These are phyloP conservation scores for Akanthomyces uredinophilus DNA, from an alignment of 2,329 filamentous ascomycete genomes.

Conservation along the genomic window DNA sequence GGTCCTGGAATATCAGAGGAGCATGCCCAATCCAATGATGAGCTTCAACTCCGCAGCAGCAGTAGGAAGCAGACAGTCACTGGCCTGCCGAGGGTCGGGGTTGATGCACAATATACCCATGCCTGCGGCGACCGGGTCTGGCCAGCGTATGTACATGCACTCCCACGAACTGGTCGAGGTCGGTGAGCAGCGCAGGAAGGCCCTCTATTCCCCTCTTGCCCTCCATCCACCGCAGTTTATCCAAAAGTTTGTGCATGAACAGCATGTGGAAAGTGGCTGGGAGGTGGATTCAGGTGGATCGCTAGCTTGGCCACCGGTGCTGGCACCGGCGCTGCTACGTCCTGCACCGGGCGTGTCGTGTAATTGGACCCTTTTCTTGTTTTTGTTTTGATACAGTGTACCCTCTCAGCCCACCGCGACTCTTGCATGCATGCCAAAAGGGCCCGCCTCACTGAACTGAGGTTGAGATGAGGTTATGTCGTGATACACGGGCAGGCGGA, in stretches of 20 bases:
- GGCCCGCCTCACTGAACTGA: constrained; percentile 1
- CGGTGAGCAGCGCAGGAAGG: constrained; percentile 4
- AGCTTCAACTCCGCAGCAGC: neutral
- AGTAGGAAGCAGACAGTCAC: neutral
- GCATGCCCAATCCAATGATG: constrained; percentile 1
- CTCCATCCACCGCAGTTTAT: neutral
- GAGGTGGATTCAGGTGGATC: constrained; percentile 14
- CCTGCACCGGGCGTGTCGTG: neutral
- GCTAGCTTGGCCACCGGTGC: constrained; percentile 5
- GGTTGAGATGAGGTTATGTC: constrained; percentile 5
- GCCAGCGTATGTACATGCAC: neutral
- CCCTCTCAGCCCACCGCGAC: constrained; percentile 8
- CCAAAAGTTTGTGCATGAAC: constrained; percentile 13
- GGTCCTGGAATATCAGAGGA: constrained; percentile 1
- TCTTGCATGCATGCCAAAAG: neutral
- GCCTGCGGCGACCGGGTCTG: constrained; percentile 7
- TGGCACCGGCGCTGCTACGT: neutral
- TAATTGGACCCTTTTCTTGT: constrained; percentile 11
- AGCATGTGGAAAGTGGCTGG: constrained; percentile 12
- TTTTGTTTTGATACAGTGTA: constrained; percentile 8
- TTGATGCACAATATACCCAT: constrained; percentile 6
- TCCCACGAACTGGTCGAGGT: constrained; percentile 12
- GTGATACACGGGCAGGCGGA: constrained; percentile 6
- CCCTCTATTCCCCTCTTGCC: neutral
- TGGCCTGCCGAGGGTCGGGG: constrained; percentile 6